Conservation (phyloP, 2,329 filamentous ascomycete species). For the Pseudofabraea citricarpa region DNA sequence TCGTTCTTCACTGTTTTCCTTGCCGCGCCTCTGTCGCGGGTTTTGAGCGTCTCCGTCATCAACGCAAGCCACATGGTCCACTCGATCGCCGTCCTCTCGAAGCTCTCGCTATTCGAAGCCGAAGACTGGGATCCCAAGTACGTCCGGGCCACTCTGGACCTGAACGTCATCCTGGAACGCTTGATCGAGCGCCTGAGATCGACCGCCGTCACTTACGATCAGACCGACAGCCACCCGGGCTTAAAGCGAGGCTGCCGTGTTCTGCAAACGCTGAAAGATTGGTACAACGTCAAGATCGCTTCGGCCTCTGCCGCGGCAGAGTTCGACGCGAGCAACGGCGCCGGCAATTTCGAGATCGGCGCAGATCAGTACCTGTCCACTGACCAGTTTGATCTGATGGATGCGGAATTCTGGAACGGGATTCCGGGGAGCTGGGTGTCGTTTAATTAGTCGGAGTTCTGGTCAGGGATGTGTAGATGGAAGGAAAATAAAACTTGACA, state of each 20-base stretch:
- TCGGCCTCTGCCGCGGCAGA: neutral
- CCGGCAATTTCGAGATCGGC: neutral
- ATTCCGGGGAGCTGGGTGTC: slow-evolving; percentile 1
- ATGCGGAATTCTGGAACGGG: neutral
- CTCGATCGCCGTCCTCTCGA: slow-evolving; percentile 7
- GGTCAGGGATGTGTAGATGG: too few relatives aligned
- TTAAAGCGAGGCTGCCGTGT: neutral
- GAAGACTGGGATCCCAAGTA: slow-evolving; percentile 9
- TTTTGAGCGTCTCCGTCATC: neutral
- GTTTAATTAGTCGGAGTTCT: too few relatives aligned
- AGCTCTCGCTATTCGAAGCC: slow-evolving; percentile 7
- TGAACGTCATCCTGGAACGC: neutral
- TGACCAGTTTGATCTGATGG: neutral
- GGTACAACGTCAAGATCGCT: neutral
- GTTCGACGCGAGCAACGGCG: neutral
- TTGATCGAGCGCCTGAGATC: neutral
- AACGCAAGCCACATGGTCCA: slow-evolving; percentile 4
- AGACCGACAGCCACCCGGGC: too few relatives aligned
- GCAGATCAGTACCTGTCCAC: neutral
- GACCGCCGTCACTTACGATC: neutral
- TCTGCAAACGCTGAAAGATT: neutral
- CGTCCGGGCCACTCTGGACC: neutral
- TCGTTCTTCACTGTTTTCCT: neutral
- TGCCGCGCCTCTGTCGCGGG: neutral
- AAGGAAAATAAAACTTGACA: too few relatives aligned